phyloP scores from a whole-genome alignment of 2,329 filamentous ascomycete species.

The Geosmithia morbida region DNA sequence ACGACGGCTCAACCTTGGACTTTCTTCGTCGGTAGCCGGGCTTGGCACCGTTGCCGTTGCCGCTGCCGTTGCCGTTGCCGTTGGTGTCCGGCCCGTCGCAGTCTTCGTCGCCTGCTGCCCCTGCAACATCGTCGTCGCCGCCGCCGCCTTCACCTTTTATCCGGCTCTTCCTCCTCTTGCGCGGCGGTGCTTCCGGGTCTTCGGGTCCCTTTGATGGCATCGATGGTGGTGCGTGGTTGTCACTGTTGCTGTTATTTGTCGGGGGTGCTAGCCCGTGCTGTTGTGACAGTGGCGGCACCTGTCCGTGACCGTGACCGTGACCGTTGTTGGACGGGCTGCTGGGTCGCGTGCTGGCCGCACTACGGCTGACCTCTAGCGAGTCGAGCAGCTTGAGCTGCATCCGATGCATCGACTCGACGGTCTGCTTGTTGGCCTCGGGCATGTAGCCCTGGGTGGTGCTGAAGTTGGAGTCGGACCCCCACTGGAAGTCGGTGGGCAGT shows the following conservation, averaged over 20 bases:
- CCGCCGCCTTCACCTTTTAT: conserved; percentile 27
- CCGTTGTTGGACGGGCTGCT: conserved; percentile 30
- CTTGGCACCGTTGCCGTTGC: neutral
- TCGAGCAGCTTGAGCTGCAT: conserved; percentile 40
- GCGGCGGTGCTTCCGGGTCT: conserved; percentile 24
- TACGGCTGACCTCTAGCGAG: conserved; percentile 41
- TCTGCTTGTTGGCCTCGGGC: conserved; percentile 39
- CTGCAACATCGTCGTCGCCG: conserved; percentile 15
- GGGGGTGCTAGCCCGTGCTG: neutral
- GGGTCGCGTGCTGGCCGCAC: conserved; percentile 43
- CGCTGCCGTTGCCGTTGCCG: conserved; percentile 20
- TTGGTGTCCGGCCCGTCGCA: conserved; percentile 12
- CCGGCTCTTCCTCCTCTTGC: conserved; percentile 42
- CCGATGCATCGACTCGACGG: conserved; percentile 39
- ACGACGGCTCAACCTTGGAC: conserved; percentile 24
- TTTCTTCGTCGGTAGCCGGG: conserved; percentile 14
- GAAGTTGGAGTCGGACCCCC: conserved; percentile 57
- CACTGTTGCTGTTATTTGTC: conserved; percentile 2
- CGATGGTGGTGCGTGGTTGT: conserved; percentile 6
- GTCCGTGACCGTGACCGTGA: neutral
- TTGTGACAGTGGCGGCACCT: neutral
- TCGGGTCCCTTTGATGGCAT: conserved; percentile 9
- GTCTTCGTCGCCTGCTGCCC: neutral
- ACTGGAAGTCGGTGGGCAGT: conserved; percentile 36
- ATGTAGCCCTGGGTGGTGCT: conserved; percentile 41